Evolutionary conservation across 176 grass and related monocot genomes (phyloP), one percentile per base, ranked within the genome.

Genomic region (Urochloa ruziziensis): DNA sequence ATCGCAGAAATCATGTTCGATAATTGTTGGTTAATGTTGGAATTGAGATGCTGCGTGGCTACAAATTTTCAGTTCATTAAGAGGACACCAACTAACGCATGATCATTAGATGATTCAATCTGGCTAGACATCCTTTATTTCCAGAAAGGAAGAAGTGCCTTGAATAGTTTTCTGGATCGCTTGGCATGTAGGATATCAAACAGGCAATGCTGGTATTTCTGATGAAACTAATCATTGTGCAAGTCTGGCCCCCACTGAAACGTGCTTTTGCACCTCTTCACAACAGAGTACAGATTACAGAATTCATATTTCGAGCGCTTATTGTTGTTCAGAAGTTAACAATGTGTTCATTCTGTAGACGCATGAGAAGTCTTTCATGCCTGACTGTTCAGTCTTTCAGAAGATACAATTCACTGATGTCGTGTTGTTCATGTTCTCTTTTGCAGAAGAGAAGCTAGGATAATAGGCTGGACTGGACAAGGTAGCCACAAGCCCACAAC

Each of bases 381-480:
- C 37, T 28, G 62, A 29, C 37, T 47, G 47, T n/a, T 75, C 29
- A 67, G 21, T 57, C 24, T 67, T 48, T 53, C 53, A 59, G 4
- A 51, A 48, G 53, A 36, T 70, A 24, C 66, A 6, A 10, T 39
- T 36, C 30, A 3, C 69, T 85, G 35, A 86, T 70, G 39, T 19
- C 65, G 13, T 49, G 27, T n/a, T 77, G 63, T 56, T n/a, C 71
- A 10, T 53, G 64, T 70, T 82, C 66, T 53, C n/a, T 54, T 64
- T 72, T 61, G 79, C 78, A 90, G 88, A 82, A 90, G 88, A 82
- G 79, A 29, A 77, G 72, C 46, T 73, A 63, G 83, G 71, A 82
- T 51, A 30, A 34, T 21, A 79, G 81, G 59, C 47, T 65, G 74
- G 70, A 13, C 47, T 65, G 74, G 70, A 13, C 33, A 84, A 47